Percentiles rank a stretch among this genome's conserved stretches.
Evolutionary conservation across 495 filamentous ascomycete genomes (phyloP).

Genomic region (Neurospora cerealis): DNA sequence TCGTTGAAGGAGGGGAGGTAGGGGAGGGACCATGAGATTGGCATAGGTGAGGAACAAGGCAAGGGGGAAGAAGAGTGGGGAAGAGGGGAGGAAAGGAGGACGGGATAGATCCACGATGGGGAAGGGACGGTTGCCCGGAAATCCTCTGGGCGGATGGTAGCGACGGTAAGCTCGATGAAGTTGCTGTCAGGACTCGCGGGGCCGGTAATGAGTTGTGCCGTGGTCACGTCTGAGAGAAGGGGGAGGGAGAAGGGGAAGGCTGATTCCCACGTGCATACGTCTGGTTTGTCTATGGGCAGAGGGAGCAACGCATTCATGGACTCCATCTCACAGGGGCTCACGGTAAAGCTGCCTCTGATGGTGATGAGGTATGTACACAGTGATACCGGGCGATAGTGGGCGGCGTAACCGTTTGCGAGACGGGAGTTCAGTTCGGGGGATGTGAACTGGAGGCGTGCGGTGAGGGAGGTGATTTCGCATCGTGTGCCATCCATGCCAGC

Average conservation of each 20-base stretch:
- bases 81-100: background rate
- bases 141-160: background rate
- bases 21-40: background rate
- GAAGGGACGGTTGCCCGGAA: background rate
- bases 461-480: background rate
- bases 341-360: background rate
- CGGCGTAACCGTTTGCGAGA: background rate
- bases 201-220: background rate
- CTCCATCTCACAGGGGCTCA: background rate
- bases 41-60: background rate
- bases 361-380: background rate
- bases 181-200: background rate
- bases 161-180: background rate
- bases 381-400: background rate
- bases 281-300: background rate
- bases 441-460: conserved; percentile 7
- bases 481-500: background rate
- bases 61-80: background rate
- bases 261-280: background rate
- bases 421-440: background rate
- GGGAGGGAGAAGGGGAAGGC: background rate
- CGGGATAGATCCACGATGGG: background rate
- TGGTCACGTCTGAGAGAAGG: background rate
- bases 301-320: background rate
- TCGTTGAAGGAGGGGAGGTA: background rate